A percentile compares a stretch with the other conserved stretches of the same genome.
These are phyloP conservation scores for Sclerotinia glacialis DNA, from an alignment of 2,329 filamentous ascomycete genomes.

Conservation along the genomic window DNA sequence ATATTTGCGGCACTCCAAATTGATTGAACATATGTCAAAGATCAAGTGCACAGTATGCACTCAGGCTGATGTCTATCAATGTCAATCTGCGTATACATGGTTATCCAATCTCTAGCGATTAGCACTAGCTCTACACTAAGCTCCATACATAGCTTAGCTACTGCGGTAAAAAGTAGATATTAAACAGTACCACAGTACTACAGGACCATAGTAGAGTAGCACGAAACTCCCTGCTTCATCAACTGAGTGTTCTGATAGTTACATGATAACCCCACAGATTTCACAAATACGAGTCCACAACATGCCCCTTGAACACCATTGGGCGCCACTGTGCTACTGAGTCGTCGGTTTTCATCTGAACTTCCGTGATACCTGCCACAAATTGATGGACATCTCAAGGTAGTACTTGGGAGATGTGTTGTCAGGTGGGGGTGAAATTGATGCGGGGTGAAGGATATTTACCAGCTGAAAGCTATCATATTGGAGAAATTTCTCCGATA, in stretches of 20 bases:
- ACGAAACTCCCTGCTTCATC: neutral
- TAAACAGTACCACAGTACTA: neutral
- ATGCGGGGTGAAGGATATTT: neutral
- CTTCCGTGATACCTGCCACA: neutral
- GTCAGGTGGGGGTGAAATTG: neutral
- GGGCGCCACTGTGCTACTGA: no score
- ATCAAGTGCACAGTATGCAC: neutral
- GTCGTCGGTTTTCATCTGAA: neutral
- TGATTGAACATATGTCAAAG: neutral
- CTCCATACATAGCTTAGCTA: neutral
- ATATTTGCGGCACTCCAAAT: neutral
- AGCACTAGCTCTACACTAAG: neutral
- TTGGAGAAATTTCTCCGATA: no score
- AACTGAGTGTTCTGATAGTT: neutral
- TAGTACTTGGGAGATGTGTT: neutral
- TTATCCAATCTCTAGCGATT: neutral
- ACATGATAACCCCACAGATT: neutral
- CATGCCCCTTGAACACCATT: neutral
- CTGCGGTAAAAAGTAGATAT: neutral
- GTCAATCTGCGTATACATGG: neutral
- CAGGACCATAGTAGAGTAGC: neutral
- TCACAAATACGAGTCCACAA: rapidly evolving
- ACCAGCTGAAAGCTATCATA: neutral
- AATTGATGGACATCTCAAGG: neutral
- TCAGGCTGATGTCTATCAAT: neutral